Conservation (phyloP, 2,329 filamentous ascomycete species). For the Sclerotinia sclerotiorum region DNA sequence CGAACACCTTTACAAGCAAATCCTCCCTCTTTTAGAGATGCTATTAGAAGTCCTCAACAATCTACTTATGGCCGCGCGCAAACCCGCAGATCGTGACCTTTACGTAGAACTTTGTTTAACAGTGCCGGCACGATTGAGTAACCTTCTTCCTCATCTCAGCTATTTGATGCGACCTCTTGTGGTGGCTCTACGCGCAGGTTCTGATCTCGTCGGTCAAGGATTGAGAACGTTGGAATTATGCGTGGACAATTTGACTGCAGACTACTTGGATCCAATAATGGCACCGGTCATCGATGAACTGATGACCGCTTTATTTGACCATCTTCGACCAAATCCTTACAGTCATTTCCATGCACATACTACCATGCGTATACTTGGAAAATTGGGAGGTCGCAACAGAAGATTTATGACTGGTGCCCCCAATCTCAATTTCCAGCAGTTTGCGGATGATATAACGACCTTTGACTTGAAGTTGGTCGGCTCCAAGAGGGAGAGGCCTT, state of each 20-base stretch:
- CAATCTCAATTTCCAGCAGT: slow-evolving; percentile 78
- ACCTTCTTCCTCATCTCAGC: slow-evolving; percentile 89
- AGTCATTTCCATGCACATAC: slow-evolving; percentile 98
- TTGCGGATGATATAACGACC: slow-evolving; percentile 82
- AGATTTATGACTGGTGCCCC: slow-evolving; percentile 93
- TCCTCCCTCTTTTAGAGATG: slow-evolving; percentile 94
- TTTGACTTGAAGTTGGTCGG: slow-evolving; percentile 88
- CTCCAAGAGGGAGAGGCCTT: slow-evolving; percentile 82
- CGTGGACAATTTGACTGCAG: slow-evolving; percentile 95
- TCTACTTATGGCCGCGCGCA: slow-evolving; percentile 83
- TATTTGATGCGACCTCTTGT: slow-evolving; percentile 97
- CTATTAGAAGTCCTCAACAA: slow-evolving; percentile 96
- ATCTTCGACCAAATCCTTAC: slow-evolving; percentile 89
- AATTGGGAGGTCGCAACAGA: slow-evolving; percentile 90
- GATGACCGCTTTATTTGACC: slow-evolving; percentile 96
- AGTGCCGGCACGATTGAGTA: slow-evolving; percentile 89
- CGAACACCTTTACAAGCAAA: slow-evolving; percentile 97
- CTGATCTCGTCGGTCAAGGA: slow-evolving; percentile 91
- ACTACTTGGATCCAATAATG: slow-evolving; percentile 99
- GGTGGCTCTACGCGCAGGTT: slow-evolving; percentile 88
- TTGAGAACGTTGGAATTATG: slow-evolving; percentile 92
- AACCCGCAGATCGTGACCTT: slow-evolving; percentile 85
- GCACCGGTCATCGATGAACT: slow-evolving; percentile 97
- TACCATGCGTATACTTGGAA: slow-evolving; percentile 94
- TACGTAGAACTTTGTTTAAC: slow-evolving; percentile 97